Evolutionary conservation across 2,329 filamentous ascomycete species (phyloP).

Genomic region (Phialocephala sp.): DNA sequence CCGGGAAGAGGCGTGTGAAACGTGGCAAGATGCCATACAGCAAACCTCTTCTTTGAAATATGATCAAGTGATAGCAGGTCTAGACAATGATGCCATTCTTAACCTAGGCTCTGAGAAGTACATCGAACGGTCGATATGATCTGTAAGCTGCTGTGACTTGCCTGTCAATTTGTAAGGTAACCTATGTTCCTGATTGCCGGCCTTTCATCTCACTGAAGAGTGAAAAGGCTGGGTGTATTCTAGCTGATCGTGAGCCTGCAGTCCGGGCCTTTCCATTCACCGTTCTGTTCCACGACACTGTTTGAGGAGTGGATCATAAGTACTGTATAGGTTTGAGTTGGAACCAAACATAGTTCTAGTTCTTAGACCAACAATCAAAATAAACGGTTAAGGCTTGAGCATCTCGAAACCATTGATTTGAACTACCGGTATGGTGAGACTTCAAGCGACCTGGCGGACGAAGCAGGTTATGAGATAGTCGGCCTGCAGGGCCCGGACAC

Average conservation of each 20-base stretch:
- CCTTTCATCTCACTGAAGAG: background rate
- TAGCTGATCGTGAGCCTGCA: background rate
- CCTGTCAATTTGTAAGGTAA: background rate
- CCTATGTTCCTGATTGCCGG: background rate
- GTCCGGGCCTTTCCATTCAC: no score
- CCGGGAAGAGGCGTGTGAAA: background rate
- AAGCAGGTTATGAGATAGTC: no score
- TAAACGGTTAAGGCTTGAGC: no score
- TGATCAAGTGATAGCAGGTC: background rate
- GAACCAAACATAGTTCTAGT: background rate
- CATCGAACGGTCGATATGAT: background rate
- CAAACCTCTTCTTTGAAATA: background rate
- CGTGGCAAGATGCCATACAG: background rate
- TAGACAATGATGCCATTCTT: background rate
- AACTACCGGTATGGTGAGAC: no score
- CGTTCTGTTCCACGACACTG: background rate
- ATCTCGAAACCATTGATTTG: no score
- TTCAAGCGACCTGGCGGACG: no score
- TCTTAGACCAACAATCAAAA: no score
- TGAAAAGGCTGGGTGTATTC: background rate
- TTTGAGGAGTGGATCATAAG: background rate
- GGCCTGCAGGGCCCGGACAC: no score
- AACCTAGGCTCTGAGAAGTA: background rate
- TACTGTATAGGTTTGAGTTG: background rate
- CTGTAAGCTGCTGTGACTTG: background rate